Conservation (phyloP, 495 filamentous ascomycete species). For the Hypoxylon crocopeplum region DNA sequence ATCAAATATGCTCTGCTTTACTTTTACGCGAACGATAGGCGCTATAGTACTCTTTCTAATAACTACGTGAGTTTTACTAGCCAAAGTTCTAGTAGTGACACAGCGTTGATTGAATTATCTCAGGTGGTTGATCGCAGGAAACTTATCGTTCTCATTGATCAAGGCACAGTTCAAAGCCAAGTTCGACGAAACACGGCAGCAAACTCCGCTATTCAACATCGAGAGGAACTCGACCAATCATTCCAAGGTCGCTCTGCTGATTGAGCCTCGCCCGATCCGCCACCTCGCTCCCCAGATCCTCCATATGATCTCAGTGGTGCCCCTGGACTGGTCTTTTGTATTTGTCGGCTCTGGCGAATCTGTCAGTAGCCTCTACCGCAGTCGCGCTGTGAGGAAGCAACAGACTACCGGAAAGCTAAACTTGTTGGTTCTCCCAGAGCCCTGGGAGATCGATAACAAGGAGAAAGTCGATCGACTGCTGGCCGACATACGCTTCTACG, state of each 20-base stretch:
- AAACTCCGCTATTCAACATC: no score
- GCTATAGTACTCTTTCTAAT: no score
- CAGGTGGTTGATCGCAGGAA: no score
- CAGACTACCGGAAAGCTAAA: background rate
- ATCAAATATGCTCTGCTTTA: no score
- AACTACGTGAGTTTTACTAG: no score
- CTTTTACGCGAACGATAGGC: no score
- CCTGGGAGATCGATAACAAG: background rate
- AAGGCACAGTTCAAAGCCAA: no score
- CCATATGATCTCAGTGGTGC: background rate
- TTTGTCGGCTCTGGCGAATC: background rate
- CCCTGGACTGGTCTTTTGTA: background rate
- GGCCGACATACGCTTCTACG: background rate
- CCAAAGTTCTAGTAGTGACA: no score
- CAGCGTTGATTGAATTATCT: no score
- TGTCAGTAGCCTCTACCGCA: background rate
- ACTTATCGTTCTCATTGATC: no score
- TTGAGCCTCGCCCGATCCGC: background rate
- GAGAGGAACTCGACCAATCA: background rate
- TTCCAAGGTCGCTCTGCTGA: background rate
- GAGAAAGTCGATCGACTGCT: background rate
- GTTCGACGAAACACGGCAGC: no score
- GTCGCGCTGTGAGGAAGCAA: background rate
- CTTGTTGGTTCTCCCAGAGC: background rate
- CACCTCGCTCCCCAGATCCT: background rate